Evolutionary conservation across 1,284 basidiomycete genomes (phyloP).

Genomic region (Trichosporon sp.): DNA sequence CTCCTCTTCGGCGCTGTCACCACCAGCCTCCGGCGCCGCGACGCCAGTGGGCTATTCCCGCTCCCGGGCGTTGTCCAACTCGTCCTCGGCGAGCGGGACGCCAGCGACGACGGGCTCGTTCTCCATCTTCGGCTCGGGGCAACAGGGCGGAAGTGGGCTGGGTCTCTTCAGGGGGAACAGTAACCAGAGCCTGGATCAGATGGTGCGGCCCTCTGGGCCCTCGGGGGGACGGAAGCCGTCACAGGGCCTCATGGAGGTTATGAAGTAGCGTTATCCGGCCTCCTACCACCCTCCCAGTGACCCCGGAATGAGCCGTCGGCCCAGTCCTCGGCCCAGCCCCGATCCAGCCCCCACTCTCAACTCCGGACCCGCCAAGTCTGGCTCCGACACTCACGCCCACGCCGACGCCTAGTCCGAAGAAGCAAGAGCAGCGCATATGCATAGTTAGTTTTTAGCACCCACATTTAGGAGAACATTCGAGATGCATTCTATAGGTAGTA

Average conservation of each 20-base stretch:
- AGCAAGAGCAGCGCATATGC: neutral
- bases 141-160: neutral
- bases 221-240: neutral
- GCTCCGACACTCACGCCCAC: too few relatives aligned
- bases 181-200: conserved; percentile 13
- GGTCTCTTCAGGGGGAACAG: neutral
- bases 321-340: too few relatives aligned
- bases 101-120: neutral
- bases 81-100: conserved; percentile 4
- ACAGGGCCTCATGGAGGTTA: conserved; percentile 14
- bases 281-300: neutral
- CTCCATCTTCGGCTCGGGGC: neutral
- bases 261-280: conserved; percentile 4
- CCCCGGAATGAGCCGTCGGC: too few relatives aligned
- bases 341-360: neutral
- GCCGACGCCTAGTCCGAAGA: too few relatives aligned
- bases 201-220: neutral
- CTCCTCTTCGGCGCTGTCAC: conserved; percentile 13
- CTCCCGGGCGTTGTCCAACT: neutral
- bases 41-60: conserved; percentile 20
- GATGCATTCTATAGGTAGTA: conserved; percentile 18
- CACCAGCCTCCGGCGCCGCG: conserved; percentile 25
- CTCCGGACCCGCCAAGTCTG: too few relatives aligned
- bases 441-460: neutral
- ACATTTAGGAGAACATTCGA: conserved; percentile 12